Evolutionary conservation across 1,284 basidiomycete genomes (phyloP), one percentile per base, ranked within the genome.

Genomic region (Cutaneotrichosporon dermatis): DNA sequence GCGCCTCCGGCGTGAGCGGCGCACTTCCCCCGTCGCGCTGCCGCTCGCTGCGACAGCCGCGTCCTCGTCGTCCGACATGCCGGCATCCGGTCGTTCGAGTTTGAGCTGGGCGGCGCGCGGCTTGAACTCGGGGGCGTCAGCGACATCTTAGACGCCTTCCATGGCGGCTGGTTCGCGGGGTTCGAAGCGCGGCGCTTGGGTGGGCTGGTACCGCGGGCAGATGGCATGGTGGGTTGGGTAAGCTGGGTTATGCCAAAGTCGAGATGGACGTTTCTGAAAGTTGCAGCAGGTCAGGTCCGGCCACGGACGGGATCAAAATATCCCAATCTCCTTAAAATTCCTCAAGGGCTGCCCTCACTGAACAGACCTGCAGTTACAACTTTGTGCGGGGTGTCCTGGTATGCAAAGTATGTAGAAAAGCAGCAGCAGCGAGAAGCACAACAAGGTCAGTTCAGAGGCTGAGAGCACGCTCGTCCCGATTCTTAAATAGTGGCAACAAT

Each of bases 81-180:
- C 40, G 34, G 33, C 46, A 49, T 49, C 35, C 34, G 36, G 5
- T 54, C 51, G n/a, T 41, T 35, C 40, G 60, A 36, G 12, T 9
- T 40, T 12, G 8, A 46, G 12, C 8, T 45, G 40, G 15, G 50
- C 35, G 5, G 63, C 1, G 36, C 64, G 57, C n/a, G 69, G 68
- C 50, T 60, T 55, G 66, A 76, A 76, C 34, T 69, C 69, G 10
- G 75, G 73, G 44, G 75, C 75, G 15, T 65, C 58, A 35, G 75
- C 50, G 70, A 73, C 75, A 76, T 76, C 50, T 69, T 69, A 40
- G 69, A 66, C 12, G 72, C 60, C 65, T 75, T 75, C 36, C 67
- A 61, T 57, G 45, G 56, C 3, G 62, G 63, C n/a, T 8, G 60
- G n/a, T 45, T 33, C 39, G 51, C 54, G 49, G 39, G 54, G 58